These are phyloP conservation scores for Penicillium sp. DNA, from an alignment of 2,329 filamentous ascomycete species.

Conservation along the genomic window DNA sequence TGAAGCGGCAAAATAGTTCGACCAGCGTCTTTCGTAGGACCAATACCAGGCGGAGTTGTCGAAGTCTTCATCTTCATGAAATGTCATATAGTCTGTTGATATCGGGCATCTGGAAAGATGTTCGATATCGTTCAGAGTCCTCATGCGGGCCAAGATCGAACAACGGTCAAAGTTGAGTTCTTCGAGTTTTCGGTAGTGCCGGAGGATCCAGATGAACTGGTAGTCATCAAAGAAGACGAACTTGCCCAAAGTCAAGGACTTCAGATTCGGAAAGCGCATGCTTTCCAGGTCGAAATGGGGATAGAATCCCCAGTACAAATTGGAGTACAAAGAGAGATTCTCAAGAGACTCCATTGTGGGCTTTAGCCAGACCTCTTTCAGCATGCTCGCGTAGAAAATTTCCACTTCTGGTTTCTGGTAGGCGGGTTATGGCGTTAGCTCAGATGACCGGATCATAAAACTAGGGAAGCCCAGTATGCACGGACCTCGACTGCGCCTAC, in stretches of 20 bases:
- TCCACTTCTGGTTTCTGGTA: not conserved
- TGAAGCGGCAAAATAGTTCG: not conserved
- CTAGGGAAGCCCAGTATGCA: not conserved
- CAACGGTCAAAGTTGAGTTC: constrained; percentile 4
- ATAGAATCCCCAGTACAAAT: not conserved
- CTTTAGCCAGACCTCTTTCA: constrained; percentile 1
- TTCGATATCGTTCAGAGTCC: not conserved
- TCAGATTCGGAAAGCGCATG: constrained; percentile 1
- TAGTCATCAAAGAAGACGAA: not conserved
- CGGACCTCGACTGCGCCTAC: not conserved
- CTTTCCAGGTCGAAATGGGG: not conserved
- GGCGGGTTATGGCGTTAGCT: not conserved
- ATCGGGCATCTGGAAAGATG: not conserved
- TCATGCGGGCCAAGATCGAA: not conserved
- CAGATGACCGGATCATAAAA: not conserved
- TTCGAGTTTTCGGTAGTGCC: constrained; percentile 1
- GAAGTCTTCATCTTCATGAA: rapidly evolving
- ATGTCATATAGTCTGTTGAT: not conserved
- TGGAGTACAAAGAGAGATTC: not conserved
- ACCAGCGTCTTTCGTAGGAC: not conserved
- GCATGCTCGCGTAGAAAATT: not conserved
- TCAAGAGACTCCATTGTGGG: constrained; percentile 3
- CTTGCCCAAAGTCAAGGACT: not conserved
- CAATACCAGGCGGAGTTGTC: not conserved
- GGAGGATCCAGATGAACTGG: constrained; percentile 4